phyloP scores from a whole-genome alignment of 768 basidiomycete species.

The Filobasidium floriforme region DNA sequence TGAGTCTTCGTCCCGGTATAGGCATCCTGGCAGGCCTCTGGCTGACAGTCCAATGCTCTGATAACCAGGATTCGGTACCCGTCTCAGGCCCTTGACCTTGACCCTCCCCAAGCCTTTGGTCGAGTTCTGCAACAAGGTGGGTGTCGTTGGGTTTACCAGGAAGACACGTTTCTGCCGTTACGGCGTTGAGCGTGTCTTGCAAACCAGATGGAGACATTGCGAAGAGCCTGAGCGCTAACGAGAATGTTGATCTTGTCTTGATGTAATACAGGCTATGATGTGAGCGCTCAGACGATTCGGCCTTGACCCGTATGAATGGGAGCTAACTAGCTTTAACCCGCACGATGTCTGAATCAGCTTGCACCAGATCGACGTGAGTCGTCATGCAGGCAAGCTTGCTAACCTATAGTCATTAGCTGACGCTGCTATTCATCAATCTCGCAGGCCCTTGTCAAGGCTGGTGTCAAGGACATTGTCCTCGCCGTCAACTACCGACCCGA shows the following conservation, averaged over 20 bases:
- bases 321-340: not conserved
- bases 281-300: conserved; percentile 23
- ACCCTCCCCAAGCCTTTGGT: conserved; percentile 50
- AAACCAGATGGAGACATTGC: not conserved
- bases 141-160: not conserved
- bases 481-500: conserved; percentile 51
- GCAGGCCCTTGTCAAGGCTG: conserved; percentile 49
- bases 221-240: not conserved
- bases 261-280: conserved; percentile 44
- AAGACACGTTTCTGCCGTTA: conserved; percentile 3
- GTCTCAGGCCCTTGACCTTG: conserved; percentile 49
- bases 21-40: not conserved
- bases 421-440: not conserved
- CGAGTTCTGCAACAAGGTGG: conserved; percentile 48
- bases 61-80: conserved; percentile 48
- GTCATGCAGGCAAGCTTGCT: no score
- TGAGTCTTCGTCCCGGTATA: conserved; percentile 23
- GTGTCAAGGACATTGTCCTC: conserved; percentile 51
- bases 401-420: not conserved
- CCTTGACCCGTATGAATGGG: not conserved
- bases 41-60: not conserved
- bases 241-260: not conserved
- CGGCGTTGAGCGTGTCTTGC: not conserved
- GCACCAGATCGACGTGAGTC: conserved; percentile 47
- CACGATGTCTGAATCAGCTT: conserved; percentile 35